phyloP scores from a whole-genome alignment of 371 early-diverging fungal genomes.

The Actinomortierella ambigua region DNA sequence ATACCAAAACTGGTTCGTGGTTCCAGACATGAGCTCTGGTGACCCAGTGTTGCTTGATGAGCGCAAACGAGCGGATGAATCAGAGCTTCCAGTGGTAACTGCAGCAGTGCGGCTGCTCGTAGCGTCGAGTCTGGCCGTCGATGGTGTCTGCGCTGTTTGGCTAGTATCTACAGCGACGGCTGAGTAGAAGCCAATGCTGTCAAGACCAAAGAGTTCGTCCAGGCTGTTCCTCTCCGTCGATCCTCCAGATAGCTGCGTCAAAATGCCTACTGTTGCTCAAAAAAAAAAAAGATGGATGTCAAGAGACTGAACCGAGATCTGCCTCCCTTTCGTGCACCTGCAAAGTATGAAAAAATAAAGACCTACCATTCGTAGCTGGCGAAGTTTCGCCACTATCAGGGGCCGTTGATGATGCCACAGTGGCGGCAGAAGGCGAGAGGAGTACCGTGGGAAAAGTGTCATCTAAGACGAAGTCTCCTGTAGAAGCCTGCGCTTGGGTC shows the following conservation, averaged over 20 bases:
- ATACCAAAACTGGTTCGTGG: slow-evolving; percentile 19
- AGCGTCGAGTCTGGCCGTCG: slow-evolving; percentile 8
- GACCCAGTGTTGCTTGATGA: slow-evolving; percentile 15
- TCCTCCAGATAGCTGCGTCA: too few species aligned
- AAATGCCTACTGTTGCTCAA: slow-evolving; percentile 13
- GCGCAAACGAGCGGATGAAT: not conserved
- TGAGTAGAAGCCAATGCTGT: slow-evolving; percentile 11
- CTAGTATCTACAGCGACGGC: slow-evolving; percentile 12
- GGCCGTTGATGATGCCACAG: slow-evolving; percentile 8
- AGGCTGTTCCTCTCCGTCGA: slow-evolving; percentile 9
- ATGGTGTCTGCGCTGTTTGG: slow-evolving; percentile 16
- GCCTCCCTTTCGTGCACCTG: too few species aligned
- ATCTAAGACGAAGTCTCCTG: slow-evolving; percentile 18
- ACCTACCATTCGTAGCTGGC: not conserved
- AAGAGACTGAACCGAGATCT: slow-evolving; percentile 1
- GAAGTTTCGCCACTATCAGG: slow-evolving; percentile 6
- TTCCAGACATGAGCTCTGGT: not conserved
- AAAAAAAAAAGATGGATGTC: slow-evolving; percentile 17
- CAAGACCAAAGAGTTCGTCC: slow-evolving; percentile 24
- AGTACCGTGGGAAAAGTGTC: slow-evolving; percentile 11
- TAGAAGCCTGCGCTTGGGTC: slow-evolving; percentile 7
- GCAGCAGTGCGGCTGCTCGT: not conserved
- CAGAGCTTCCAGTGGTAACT: slow-evolving; percentile 9
- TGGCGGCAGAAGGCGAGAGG: slow-evolving; percentile 8
- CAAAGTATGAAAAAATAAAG: not conserved